Evolutionary conservation across 768 basidiomycete genomes (phyloP), one percentile per base, ranked within the genome.

Genomic region (Leucocoprinus leucothites): DNA sequence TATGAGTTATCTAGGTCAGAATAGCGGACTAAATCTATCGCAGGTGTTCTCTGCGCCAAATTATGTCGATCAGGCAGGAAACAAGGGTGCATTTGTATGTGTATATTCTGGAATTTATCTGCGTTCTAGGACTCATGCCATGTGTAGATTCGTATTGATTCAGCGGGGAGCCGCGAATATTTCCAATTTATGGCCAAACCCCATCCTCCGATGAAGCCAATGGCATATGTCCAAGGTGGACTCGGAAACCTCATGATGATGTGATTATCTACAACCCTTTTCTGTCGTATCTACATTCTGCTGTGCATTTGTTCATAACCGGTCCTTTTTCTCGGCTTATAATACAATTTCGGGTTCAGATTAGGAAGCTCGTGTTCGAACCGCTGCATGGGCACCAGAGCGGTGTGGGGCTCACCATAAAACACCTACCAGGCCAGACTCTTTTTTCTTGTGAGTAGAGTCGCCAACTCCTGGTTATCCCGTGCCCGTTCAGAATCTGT

Each of bases 41-140:
- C 9, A 91, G 89, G 89, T 93, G 6, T 95, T 94, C 69, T 94
- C 91, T 43, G 95, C 96, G 36, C 96, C 96, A 3, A 98, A 98
- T 68, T 94, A 95, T 62, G 89, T 93, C 24, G 94, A 96, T 71
- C 90, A 94, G 65, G 85, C 80, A 2, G 89, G 91, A 5, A 96
- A 96, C 72, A 94, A 92, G 71, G 94, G 89, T 9, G 94, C 94
- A 57, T 95, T 88, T 69, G 91, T 93, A 65, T 68, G 87, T 76
- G 16, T 11, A 53, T 28, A 44, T 49, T 18, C 57, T 41, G 14
- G 51, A 36, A 19, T 25, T 43, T 14, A 38, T 26, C 45, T 16
- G 21, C 36, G 42, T 45, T 31, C 42, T 41, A 6, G 47, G 24
- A 41, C 18, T 62, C 21, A 57, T 26, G 24, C 13, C 48, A 52